Conservation (phyloP, 75 land plant genomes). For the Adiantum capillusveneris region DNA sequence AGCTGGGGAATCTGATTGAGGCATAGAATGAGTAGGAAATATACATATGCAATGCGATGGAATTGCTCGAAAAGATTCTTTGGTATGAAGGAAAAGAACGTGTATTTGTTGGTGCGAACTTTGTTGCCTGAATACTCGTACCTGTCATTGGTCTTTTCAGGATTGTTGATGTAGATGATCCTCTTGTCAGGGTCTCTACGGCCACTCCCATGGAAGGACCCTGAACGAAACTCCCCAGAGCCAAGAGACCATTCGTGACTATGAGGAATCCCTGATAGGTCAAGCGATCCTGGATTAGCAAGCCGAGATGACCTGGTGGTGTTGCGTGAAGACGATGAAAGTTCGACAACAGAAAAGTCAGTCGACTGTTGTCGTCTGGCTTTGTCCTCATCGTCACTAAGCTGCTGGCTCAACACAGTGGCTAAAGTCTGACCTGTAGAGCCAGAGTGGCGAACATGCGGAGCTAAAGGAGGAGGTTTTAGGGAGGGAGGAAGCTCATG, state of each 20-base stretch:
- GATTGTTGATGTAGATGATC: conserved; percentile 61
- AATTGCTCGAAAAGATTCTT: conserved; percentile 79
- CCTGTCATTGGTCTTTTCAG: conserved; percentile 55
- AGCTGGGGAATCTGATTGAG: conserved; percentile 85
- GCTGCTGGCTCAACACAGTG: not conserved
- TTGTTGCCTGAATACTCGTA: conserved; percentile 72
- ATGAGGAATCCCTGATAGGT: no score
- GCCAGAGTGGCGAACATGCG: not conserved
- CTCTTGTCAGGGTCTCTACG: conserved; percentile 26
- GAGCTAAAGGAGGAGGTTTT: not conserved
- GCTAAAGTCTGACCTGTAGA: not conserved
- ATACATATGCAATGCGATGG: conserved; percentile 78
- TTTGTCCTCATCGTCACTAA: not conserved
- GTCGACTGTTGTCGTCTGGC: no score
- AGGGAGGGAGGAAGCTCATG: not conserved
- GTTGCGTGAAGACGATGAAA: no score
- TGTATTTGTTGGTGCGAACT: conserved; percentile 78
- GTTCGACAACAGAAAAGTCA: no score
- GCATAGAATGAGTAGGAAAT: conserved; percentile 66
- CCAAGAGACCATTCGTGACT: no score
- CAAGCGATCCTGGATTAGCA: no score
- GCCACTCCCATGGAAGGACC: not conserved
- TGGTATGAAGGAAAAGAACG: conserved; percentile 66
- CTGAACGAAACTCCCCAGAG: not conserved
- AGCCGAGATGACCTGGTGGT: no score